Evolutionary conservation across 495 filamentous ascomycete species (phyloP).

Genomic region (Articulospora tetracladia): DNA sequence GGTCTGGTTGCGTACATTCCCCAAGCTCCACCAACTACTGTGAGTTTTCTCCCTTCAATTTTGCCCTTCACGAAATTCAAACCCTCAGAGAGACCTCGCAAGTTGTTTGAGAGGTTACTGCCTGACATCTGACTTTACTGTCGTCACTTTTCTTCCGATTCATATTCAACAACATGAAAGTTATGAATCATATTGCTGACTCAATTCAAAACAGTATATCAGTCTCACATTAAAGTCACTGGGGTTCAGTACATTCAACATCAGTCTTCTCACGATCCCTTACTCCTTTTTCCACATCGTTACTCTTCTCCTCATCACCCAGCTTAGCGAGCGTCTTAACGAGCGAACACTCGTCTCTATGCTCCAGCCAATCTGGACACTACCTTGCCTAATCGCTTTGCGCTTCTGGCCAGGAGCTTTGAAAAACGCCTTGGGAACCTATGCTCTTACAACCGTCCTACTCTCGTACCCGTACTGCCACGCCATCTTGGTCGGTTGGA

Average conservation of each 20-base stretch:
- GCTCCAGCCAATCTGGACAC: slow-evolving; percentile 51
- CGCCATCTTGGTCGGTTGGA: slow-evolving; percentile 42
- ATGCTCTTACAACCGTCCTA: slow-evolving; percentile 49
- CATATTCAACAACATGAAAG: too few relatives aligned
- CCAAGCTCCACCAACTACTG: slow-evolving; percentile 37
- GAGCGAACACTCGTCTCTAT: slow-evolving; percentile 48
- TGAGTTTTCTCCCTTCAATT: too few relatives aligned
- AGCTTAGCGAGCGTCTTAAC: slow-evolving; percentile 53
- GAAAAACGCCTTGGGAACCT: slow-evolving; percentile 47
- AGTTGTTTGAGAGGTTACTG: too few relatives aligned
- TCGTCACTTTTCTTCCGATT: too few relatives aligned
- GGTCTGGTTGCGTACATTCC: slow-evolving; percentile 57
- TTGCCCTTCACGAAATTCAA: too few relatives aligned
- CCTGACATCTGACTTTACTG: too few relatives aligned
- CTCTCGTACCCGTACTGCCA: slow-evolving; percentile 46
- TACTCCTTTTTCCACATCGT: slow-evolving; percentile 46
- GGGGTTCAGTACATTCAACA: slow-evolving; percentile 63
- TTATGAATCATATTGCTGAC: too few relatives aligned
- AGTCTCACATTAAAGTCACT: slow-evolving; percentile 55
- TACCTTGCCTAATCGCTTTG: slow-evolving; percentile 53
- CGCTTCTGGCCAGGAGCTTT: slow-evolving; percentile 33
- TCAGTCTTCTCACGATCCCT: slow-evolving; percentile 68
- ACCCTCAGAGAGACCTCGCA: too few relatives aligned
- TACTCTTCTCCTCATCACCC: slow-evolving; percentile 47
- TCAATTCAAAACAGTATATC: too few relatives aligned